These are phyloP conservation scores for Luffa acutangula DNA, from an alignment of 306 rosid genomes.

Conservation along the genomic window DNA sequence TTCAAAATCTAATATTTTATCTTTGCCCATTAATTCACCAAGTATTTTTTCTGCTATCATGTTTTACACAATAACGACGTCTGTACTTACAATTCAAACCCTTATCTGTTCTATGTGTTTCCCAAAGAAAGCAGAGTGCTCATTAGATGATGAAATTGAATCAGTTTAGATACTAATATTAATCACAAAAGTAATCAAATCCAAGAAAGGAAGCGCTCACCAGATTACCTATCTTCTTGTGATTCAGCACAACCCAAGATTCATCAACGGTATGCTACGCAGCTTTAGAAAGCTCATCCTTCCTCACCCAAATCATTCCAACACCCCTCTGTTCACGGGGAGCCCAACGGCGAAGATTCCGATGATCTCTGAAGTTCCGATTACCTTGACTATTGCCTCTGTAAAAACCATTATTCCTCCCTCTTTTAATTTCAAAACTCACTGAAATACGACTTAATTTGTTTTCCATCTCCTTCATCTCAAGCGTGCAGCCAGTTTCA, in stretches of 20 bases:
- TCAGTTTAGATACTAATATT: neutral
- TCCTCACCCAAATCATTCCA: conserved; percentile 48
- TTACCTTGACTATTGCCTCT: neutral
- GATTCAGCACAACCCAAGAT: neutral
- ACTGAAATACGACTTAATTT: conserved; percentile 15
- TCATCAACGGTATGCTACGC: conserved; percentile 1
- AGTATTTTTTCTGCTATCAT: neutral
- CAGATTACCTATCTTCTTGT: conserved; percentile 9
- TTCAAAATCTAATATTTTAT: neutral
- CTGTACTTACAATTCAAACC: neutral
- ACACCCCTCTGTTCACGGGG: neutral
- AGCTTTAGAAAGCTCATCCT: conserved; percentile 23
- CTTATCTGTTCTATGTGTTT: neutral
- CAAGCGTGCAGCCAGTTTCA: neutral
- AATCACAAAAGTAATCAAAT: neutral
- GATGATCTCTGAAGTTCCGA: neutral
- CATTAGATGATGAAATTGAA: neutral
- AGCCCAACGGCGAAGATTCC: neutral
- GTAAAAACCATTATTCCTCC: neutral
- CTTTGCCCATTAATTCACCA: neutral
- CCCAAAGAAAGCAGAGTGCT: neutral
- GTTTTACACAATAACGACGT: neutral
- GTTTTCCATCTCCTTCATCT: conserved; percentile 16
- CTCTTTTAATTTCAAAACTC: conserved; percentile 6
- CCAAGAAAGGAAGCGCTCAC: conserved; percentile 11